Evolutionary conservation across 306 rosid species (phyloP).

Genomic region (Parietaria judaica): DNA sequence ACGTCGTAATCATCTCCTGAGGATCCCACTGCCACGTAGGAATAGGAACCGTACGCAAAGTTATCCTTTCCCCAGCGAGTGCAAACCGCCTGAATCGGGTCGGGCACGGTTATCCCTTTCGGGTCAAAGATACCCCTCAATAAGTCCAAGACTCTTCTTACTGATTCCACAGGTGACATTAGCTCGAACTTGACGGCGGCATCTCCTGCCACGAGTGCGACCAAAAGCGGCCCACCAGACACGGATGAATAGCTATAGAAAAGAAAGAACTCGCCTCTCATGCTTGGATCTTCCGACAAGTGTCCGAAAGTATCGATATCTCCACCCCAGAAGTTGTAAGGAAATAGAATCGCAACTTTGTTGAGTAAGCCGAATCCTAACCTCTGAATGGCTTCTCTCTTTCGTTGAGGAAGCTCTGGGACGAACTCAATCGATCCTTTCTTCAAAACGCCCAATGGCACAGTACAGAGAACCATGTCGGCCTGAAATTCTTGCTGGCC

Average conservation of each 20-base stretch:
- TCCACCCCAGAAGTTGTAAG: constrained; percentile 89
- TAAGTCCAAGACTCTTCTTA: constrained; percentile 61
- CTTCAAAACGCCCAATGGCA: constrained; percentile 81
- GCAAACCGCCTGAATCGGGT: constrained; percentile 71
- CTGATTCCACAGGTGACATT: constrained; percentile 86
- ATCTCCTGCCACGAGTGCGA: constrained; percentile 86
- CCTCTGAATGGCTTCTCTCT: constrained; percentile 71
- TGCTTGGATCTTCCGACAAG: constrained; percentile 67
- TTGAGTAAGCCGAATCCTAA: constrained; percentile 80
- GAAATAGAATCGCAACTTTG: constrained; percentile 78
- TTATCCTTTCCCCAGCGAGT: constrained; percentile 86
- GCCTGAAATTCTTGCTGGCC: constrained; percentile 57
- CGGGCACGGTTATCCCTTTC: constrained; percentile 70
- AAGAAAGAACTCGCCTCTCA: constrained; percentile 88
- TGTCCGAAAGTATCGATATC: constrained; percentile 84
- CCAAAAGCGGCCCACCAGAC: constrained; percentile 80
- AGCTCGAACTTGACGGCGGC: constrained; percentile 80
- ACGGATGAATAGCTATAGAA: constrained; percentile 86
- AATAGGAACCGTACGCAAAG: constrained; percentile 64
- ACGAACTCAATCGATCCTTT: constrained; percentile 53
- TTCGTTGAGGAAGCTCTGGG: constrained; percentile 83
- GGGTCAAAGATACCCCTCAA: constrained; percentile 64
- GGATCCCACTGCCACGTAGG: constrained; percentile 84
- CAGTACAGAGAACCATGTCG: constrained; percentile 75
- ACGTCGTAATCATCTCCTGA: constrained; percentile 83